Percentiles rank a stretch among this genome's conserved stretches.
These are phyloP conservation scores for Lactifluus subvellereus DNA, from an alignment of 768 basidiomycete genomes.

Conservation along the genomic window DNA sequence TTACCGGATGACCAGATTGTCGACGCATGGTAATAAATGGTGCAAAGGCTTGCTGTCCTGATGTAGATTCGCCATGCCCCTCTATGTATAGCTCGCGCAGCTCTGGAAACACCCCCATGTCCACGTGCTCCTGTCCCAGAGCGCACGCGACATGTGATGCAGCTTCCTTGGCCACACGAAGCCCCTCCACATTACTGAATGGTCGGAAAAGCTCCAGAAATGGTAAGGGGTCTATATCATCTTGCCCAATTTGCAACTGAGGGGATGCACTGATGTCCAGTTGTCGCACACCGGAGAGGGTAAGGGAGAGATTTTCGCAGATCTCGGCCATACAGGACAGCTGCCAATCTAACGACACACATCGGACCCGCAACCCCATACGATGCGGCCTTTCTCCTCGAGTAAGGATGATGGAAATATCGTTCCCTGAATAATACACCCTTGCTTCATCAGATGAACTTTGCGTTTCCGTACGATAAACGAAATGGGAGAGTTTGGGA, in stretches of 20 bases:
- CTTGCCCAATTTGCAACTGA: neutral
- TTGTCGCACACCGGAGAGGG: neutral
- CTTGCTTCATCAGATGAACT: neutral
- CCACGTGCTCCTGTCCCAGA: too few relatives aligned
- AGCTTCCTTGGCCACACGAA: too few relatives aligned
- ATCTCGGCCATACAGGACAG: neutral
- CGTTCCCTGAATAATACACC: neutral
- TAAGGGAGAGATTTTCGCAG: neutral
- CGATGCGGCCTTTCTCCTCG: neutral
- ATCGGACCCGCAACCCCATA: neutral
- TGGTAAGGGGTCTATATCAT: neutral
- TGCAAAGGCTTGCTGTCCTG: neutral
- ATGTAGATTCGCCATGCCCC: neutral
- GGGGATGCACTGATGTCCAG: neutral
- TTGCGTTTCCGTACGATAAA: neutral
- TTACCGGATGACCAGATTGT: neutral
- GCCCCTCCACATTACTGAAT: too few relatives aligned
- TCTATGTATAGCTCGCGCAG: neutral
- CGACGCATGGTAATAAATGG: neutral
- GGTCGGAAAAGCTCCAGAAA: too few relatives aligned
- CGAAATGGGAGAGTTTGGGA: neutral
- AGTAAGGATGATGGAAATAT: slow-evolving; percentile 1
- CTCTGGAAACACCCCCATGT: neutral
- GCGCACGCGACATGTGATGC: too few relatives aligned
- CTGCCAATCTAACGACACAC: neutral